Evolutionary conservation across 495 filamentous ascomycete species (phyloP).

Genomic region (Penicillium subrubescens): DNA sequence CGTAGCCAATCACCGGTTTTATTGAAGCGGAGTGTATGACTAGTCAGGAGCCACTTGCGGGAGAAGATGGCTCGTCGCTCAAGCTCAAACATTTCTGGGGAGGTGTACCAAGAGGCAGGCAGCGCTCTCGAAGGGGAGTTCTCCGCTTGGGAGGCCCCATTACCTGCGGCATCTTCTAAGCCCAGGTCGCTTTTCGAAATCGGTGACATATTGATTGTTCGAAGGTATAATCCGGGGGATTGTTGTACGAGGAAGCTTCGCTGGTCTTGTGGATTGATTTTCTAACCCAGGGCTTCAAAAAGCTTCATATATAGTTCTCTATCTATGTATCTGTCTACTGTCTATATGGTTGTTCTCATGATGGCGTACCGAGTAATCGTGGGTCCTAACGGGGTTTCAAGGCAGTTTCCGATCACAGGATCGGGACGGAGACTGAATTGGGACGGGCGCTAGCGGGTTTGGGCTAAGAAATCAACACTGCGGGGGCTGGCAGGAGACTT

Average conservation of each 20-base stretch:
- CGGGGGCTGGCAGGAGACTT: not conserved
- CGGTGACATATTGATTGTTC: constrained; percentile 12
- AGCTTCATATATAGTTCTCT: constrained; percentile 15
- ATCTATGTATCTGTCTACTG: not conserved
- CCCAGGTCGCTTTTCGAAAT: constrained; percentile 31
- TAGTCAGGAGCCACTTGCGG: constrained; percentile 55
- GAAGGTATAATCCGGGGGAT: not conserved
- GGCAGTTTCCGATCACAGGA: constrained; percentile 28
- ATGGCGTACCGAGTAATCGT: not conserved
- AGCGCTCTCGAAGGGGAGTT: constrained; percentile 36
- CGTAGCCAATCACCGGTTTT: constrained; percentile 53
- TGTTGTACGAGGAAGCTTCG: not conserved
- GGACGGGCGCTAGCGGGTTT: not conserved
- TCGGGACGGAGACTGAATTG: constrained; percentile 16
- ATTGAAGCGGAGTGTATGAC: constrained; percentile 47
- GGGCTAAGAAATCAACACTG: not conserved
- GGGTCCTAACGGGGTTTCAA: constrained; percentile 4
- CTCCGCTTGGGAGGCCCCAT: not conserved
- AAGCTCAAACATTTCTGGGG: constrained; percentile 52
- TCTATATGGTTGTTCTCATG: constrained; percentile 8
- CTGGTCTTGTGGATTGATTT: not conserved
- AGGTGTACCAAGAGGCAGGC: constrained; percentile 53
- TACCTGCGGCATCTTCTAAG: constrained; percentile 14
- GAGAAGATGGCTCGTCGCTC: constrained; percentile 58
- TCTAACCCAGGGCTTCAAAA: not conserved